phyloP scores from a whole-genome alignment of 2,329 filamentous ascomycete genomes.

The Neoscytalidium dimidiatum region DNA sequence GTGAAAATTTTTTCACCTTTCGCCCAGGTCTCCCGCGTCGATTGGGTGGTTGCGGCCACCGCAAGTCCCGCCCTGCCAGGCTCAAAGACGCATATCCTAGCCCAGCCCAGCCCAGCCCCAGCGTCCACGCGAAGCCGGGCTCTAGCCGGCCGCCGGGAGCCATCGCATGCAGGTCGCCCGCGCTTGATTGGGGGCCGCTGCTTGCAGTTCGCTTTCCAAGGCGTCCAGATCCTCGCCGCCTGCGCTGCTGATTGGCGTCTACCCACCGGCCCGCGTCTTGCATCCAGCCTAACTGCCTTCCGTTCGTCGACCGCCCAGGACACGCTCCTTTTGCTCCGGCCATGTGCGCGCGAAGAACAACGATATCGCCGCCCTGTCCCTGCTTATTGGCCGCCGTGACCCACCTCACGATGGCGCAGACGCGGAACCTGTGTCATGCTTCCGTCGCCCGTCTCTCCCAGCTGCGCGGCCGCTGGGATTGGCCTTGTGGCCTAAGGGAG shows the following conservation, averaged over 20 bases:
- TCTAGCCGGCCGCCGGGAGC: neutral
- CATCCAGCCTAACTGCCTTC: conserved; percentile 2
- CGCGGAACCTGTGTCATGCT: conserved; percentile 16
- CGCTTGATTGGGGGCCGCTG: neutral
- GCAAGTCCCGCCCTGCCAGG: conserved; percentile 11
- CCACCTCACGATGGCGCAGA: conserved; percentile 1
- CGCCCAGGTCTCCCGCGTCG: neutral
- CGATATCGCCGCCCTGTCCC: neutral
- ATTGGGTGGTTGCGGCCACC: conserved; percentile 1
- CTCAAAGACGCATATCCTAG: neutral
- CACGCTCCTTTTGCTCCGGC: neutral
- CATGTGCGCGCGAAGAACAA: neutral
- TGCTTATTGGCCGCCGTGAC: neutral
- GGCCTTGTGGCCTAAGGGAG: conserved; percentile 4
- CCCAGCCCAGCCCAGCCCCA: no score
- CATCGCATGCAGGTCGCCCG: conserved; percentile 1
- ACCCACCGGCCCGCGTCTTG: conserved; percentile 10
- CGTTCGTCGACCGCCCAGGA: neutral
- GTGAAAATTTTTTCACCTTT: conserved; percentile 9
- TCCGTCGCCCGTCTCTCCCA: conserved; percentile 13
- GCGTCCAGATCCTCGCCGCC: conserved; percentile 3
- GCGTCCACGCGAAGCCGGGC: neutral
- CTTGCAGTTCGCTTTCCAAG: neutral
- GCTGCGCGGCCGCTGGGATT: neutral
- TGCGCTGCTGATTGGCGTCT: neutral